phyloP scores from a whole-genome alignment of 2,329 filamentous ascomycete species.

The Trichoderma sp. region DNA sequence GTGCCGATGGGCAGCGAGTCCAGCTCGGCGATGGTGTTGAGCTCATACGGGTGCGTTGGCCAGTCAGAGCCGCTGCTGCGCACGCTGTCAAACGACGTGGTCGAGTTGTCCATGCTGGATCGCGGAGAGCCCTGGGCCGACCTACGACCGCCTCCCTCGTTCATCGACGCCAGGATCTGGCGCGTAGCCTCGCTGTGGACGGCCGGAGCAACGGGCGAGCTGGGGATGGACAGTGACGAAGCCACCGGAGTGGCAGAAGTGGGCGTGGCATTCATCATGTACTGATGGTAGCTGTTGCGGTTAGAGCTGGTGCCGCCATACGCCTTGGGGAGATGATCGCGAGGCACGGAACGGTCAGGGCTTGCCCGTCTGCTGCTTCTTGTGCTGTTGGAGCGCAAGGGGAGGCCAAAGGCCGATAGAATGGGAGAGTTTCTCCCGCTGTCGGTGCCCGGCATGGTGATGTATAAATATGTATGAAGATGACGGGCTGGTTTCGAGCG shows the following conservation, averaged over 20 bases:
- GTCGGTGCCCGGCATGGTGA: constrained; percentile 32
- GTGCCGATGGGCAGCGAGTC: constrained; percentile 41
- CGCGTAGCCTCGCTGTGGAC: constrained; percentile 27
- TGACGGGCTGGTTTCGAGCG: neutral
- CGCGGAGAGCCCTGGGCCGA: constrained; percentile 27
- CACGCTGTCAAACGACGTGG: constrained; percentile 39
- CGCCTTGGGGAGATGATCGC: constrained; percentile 22
- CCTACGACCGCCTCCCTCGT: constrained; percentile 38
- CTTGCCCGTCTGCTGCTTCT: constrained; percentile 22
- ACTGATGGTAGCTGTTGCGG: constrained; percentile 11
- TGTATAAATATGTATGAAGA: neutral
- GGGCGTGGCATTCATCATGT: constrained; percentile 4
- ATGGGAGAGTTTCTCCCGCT: constrained; percentile 29
- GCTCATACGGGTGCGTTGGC: constrained; percentile 42
- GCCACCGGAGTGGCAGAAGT: constrained; percentile 16
- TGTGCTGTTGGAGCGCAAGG: constrained; percentile 32
- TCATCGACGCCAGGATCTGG: constrained; percentile 32
- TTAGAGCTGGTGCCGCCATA: constrained; percentile 16
- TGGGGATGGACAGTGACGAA: constrained; percentile 5
- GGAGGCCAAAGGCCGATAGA: constrained; percentile 39
- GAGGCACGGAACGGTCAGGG: constrained; percentile 22
- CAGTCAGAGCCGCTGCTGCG: constrained; percentile 40
- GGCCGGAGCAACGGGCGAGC: constrained; percentile 7
- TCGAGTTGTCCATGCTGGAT: constrained; percentile 31
- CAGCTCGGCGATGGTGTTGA: constrained; percentile 42